Conservation (phyloP, 2,329 filamentous ascomycete genomes). For the Colletotrichum australisinense region DNA sequence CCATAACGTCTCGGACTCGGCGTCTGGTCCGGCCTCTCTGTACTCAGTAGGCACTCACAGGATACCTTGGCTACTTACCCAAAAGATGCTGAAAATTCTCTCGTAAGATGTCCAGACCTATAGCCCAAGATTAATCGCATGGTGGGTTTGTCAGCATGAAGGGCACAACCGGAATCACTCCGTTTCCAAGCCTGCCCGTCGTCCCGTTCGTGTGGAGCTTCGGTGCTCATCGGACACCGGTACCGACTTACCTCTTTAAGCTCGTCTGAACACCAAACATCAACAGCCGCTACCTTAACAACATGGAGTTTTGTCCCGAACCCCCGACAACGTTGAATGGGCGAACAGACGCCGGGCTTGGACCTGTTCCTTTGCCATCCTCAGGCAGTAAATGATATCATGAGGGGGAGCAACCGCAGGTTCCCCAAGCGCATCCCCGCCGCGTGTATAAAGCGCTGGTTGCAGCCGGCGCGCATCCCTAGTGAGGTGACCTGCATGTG, state of each 20-base stretch:
- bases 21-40: background rate
- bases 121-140: background rate
- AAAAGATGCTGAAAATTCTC: background rate
- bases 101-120: background rate
- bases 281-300: background rate
- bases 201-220: background rate
- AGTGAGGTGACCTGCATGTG: background rate
- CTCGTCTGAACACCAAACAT: background rate
- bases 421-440: slow-evolving; percentile 2
- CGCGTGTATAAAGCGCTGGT: background rate
- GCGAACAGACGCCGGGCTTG: background rate
- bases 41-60: background rate
- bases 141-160: background rate
- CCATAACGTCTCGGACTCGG: background rate
- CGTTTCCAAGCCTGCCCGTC: background rate
- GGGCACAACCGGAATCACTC: no score
- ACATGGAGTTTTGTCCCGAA: background rate
- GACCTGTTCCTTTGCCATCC: background rate
- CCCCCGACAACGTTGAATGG: background rate
- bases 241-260: background rate
- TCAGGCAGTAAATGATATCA: background rate
- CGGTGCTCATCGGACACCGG: background rate
- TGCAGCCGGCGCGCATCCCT: background rate
- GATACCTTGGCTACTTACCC: background rate
- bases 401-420: background rate